Base-by-base conservation (phyloP, 2,329 filamentous ascomycete species). In the Colletotrichum magnum region DNA sequence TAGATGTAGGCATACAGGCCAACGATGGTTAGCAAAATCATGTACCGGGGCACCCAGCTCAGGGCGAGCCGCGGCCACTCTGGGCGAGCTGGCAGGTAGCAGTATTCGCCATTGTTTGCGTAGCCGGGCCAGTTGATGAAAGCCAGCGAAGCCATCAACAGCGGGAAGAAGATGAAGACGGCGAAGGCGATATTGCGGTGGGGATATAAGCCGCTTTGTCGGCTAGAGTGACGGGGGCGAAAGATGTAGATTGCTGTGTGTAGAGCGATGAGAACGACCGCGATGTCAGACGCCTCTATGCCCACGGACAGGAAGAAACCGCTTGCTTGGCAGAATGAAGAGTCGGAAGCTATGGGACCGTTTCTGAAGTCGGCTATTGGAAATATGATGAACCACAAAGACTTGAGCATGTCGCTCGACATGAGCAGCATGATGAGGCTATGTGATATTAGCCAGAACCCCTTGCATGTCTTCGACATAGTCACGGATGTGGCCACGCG, bases 401-500 rank as follows among this genome's bases (percentile, higher is more conserved):
- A 87, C 77, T 93, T 93, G 79, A 91, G 87, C 75, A 93, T 86
- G 78, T 94, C 92, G 73, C 91, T 92, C 70, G 90, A 85, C 54
- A 95, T 90, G 15, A 95, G 83, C 47, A 94, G 79, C 85, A 95
- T 89, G 66, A 95, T 91, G 63, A 95, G 85, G 71, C 92, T 93
- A 71, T 12, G 28, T 15, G 13, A 45, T 65, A 70, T 73, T 72
- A 77, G 76, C 72, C 57, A 47, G 26, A 36, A 26, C 2, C 18
- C 4, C 12, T 52, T 65, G 4, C 28, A 47, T 54, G 13, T 32
- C 26, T 10, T 36, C 32, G 10, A 10, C 2, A 6, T 36, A 6
- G 32, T 6, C 32, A 10, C 9, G 32, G 32, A 10, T 36, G 10
- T 12, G 32, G 32, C 32, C 32, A 36, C 3, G 39, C 18, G 48